These are phyloP conservation scores for Nannochloropsis salina DNA, from an alignment of 108 stramenopile genomes.

Conservation along the genomic window DNA sequence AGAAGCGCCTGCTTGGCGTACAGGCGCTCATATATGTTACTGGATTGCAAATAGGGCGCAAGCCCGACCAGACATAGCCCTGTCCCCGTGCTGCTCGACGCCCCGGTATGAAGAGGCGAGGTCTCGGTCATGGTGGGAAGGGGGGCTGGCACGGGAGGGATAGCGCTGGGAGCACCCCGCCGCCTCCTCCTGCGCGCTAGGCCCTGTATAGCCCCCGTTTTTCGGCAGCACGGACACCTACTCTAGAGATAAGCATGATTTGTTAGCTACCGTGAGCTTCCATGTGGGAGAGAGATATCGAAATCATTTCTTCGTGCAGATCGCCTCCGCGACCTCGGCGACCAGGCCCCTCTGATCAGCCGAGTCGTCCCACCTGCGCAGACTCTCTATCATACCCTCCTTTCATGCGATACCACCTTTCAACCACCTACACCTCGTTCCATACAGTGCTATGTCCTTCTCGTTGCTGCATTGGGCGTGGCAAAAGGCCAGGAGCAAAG, in stretches of 20 bases:
- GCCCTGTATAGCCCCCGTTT: background rate
- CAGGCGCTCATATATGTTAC: background rate
- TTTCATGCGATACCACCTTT: background rate
- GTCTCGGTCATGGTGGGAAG: background rate
- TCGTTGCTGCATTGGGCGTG: background rate
- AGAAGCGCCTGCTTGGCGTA: conserved; percentile 14
- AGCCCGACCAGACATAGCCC: background rate
- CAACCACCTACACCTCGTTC: background rate
- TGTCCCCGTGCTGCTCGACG: no score
- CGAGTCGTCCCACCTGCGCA: no score
- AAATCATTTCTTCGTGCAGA: no score
- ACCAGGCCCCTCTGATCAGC: no score
- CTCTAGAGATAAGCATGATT: no score
- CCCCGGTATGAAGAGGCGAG: background rate
- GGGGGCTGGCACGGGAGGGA: background rate
- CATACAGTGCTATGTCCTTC: background rate
- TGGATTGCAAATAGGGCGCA: background rate
- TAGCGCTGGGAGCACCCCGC: background rate
- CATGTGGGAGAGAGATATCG: no score
- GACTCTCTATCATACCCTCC: background rate
- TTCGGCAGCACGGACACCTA: background rate
- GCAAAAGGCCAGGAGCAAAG: background rate
- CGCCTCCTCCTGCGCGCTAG: conserved; percentile 14
- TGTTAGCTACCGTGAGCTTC: no score
- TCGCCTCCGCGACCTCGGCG: no score